Percentiles rank a stretch among this genome's conserved stretches.
Evolutionary conservation across 441 rosid species (phyloP).

Genomic region (Erodium texanum): DNA sequence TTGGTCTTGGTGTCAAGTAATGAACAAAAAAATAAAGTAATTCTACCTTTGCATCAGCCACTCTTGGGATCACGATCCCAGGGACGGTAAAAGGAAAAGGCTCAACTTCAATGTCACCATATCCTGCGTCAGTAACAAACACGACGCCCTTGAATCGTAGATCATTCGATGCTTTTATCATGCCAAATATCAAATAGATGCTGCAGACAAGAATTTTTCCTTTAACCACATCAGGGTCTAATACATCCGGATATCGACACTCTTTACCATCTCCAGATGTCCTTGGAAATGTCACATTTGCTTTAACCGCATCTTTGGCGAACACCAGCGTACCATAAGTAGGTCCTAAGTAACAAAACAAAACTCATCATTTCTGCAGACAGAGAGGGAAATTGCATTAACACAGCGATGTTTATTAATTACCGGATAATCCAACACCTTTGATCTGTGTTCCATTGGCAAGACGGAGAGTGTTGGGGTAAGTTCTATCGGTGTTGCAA

Average conservation of each 20-base stretch:
- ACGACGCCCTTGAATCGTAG: constrained; percentile 59
- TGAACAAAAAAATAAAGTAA: too few relatives aligned
- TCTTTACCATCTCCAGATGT: constrained; percentile 47
- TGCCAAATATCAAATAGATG: constrained; percentile 41
- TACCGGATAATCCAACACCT: constrained; percentile 55
- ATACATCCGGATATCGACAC: constrained; percentile 45
- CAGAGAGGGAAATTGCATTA: too few relatives aligned
- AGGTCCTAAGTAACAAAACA: constrained; percentile 38
- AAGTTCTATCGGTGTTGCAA: constrained; percentile 42
- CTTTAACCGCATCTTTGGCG: constrained; percentile 57
- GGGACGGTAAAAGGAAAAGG: constrained; percentile 35
- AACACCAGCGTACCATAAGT: constrained; percentile 57
- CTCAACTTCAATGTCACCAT: constrained; percentile 63
- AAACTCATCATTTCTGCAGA: too few relatives aligned
- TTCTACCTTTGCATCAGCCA: constrained; percentile 61
- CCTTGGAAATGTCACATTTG: constrained; percentile 37
- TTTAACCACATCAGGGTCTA: constrained; percentile 31
- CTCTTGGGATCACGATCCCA: constrained; percentile 44
- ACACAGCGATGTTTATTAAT: neutral
- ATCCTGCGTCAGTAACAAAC: constrained; percentile 51
- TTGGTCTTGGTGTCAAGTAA: too few relatives aligned
- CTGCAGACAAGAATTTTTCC: constrained; percentile 49
- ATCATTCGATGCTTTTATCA: constrained; percentile 48
- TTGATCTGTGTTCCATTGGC: constrained; percentile 37
- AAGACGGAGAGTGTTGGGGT: constrained; percentile 39